Conservation (phyloP, 208 protist species). For the Trypanosoma avium region DNA sequence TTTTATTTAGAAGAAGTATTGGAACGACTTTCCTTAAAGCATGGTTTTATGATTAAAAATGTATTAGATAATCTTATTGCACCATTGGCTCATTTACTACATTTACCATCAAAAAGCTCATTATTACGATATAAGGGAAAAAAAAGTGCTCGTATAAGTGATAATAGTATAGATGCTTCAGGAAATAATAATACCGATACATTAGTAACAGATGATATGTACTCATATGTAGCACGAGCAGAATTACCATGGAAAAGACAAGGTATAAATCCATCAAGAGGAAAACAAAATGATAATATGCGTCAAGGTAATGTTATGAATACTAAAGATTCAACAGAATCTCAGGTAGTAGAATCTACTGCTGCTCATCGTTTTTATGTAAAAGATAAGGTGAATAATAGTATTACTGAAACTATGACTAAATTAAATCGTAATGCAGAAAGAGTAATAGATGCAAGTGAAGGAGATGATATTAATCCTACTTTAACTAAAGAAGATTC, state of each 20-base stretch:
- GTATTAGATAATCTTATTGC: constrained; percentile 15
- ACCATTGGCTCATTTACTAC: constrained; percentile 11
- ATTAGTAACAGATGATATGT: constrained; percentile 47
- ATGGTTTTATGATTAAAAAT: constrained; percentile 33
- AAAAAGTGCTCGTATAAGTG: constrained; percentile 1
- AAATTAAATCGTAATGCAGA: not conserved
- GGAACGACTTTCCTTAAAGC: constrained; percentile 57
- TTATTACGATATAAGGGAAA: not conserved
- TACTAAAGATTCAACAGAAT: too few species aligned
- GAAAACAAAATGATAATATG: not conserved
- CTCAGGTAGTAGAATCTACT: not conserved
- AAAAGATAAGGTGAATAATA: not conserved
- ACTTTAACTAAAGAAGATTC: not conserved
- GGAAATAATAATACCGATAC: not conserved
- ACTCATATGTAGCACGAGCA: constrained; percentile 34
- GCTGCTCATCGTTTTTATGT: not conserved
- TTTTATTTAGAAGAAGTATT: constrained; percentile 70
- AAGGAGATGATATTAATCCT: not conserved
- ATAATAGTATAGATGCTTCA: constrained; percentile 9
- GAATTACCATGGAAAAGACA: constrained; percentile 25
- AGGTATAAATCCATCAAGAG: too few species aligned
- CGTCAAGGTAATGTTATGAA: not conserved
- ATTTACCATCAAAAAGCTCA: not conserved
- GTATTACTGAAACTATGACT: not conserved
- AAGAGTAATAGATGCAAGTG: not conserved